Evolutionary conservation across 345 rosid genomes (phyloP).

Genomic region (Moringa oleifera): DNA sequence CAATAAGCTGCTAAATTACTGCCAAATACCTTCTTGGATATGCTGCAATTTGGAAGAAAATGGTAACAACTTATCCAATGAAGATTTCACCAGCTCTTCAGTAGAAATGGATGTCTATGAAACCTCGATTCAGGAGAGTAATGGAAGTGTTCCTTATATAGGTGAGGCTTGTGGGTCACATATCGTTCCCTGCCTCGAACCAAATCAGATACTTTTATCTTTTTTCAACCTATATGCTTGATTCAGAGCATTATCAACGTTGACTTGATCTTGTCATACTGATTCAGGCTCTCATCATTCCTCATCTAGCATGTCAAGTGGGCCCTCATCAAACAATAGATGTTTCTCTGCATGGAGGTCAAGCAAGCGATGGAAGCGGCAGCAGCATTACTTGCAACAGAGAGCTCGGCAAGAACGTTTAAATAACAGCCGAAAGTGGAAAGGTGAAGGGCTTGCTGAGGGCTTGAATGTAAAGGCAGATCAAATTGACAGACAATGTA

Average conservation of each 20-base stretch:
- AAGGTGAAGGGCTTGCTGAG: slow-evolving; percentile 58
- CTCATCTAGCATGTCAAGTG: slow-evolving; percentile 34
- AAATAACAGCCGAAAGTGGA: slow-evolving; percentile 91
- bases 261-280: slow-evolving; percentile 11
- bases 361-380: slow-evolving; percentile 90
- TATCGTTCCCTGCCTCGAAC: background rate
- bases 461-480: slow-evolving; percentile 29
- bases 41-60: slow-evolving; percentile 76
- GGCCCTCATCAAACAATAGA: slow-evolving; percentile 49
- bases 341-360: slow-evolving; percentile 52
- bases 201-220: background rate
- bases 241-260: slow-evolving; percentile 5
- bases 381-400: slow-evolving; percentile 64
- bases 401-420: slow-evolving; percentile 89
- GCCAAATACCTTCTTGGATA: slow-evolving; percentile 84
- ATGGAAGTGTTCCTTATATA: slow-evolving; percentile 29
- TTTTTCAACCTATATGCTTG: background rate
- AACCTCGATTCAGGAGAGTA: slow-evolving; percentile 27
- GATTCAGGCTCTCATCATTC: slow-evolving; percentile 49
- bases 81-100: slow-evolving; percentile 45
- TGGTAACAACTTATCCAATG: slow-evolving; percentile 39
- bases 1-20: slow-evolving; percentile 66
- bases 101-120: slow-evolving; percentile 94
- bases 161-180: slow-evolving; percentile 31
- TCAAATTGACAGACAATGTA: slow-evolving; percentile 24